A percentile compares a stretch with the other conserved stretches of the same genome.
Evolutionary conservation across 768 basidiomycete genomes (phyloP).

Genomic region (Brasilioporus rufonigricans): DNA sequence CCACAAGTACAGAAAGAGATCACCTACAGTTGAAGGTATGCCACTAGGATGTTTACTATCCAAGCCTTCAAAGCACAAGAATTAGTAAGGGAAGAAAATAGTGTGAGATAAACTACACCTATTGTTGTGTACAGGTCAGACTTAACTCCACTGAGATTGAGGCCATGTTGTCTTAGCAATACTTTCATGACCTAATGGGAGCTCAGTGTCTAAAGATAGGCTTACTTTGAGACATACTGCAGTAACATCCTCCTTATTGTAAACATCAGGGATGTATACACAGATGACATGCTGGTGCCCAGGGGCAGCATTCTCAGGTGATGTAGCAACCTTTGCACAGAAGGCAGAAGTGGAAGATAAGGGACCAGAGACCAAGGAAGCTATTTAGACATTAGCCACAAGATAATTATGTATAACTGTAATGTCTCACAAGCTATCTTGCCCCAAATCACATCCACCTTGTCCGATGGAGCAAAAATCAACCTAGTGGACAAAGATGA

Average conservation of each 20-base stretch:
- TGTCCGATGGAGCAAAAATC: constrained; percentile 59
- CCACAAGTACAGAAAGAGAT: background rate
- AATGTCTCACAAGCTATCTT: constrained; percentile 53
- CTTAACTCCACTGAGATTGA: constrained; percentile 67
- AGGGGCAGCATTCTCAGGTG: constrained; percentile 43
- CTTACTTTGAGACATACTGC: constrained; percentile 37
- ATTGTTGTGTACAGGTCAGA: constrained; percentile 65
- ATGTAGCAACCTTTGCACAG: constrained; percentile 66
- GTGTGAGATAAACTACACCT: constrained; percentile 36
- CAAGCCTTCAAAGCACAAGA: constrained; percentile 43
- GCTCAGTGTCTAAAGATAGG: background rate
- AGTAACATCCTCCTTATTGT: constrained; percentile 57
- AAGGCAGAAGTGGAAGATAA: constrained; percentile 56
- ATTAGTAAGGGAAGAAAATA: background rate
- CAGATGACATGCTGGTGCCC: constrained; percentile 66
- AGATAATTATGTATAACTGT: background rate
- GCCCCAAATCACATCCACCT: constrained; percentile 62
- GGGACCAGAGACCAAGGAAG: constrained; percentile 64
- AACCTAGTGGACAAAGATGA: constrained; percentile 45
- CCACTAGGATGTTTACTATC: constrained; percentile 79
- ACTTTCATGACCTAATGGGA: constrained; percentile 58
- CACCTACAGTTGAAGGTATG: constrained; percentile 62
- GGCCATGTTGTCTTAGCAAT: constrained; percentile 61
- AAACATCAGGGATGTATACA: constrained; percentile 69
- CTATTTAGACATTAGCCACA: constrained; percentile 31